Evolutionary conservation across 179 eudicot genomes (phyloP), one percentile per base, ranked within the genome.

Genomic region (Gypsophila paniculata): DNA sequence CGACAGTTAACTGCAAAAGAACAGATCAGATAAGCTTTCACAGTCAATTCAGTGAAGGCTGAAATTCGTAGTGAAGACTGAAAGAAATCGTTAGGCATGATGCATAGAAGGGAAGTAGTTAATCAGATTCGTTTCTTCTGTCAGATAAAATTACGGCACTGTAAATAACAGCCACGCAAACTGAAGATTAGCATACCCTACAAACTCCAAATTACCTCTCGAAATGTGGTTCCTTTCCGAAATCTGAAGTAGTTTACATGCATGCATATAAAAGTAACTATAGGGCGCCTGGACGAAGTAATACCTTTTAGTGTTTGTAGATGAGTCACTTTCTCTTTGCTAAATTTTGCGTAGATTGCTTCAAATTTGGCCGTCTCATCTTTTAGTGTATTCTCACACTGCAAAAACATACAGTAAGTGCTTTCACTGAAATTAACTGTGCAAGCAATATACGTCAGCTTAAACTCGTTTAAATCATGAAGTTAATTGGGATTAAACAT

Each of bases 361-460:
- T 89, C 89, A 70, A 91, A 89, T 81, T 87, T 94, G 72, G 68
- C 80, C 42, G 82, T 76, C 81, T 94, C 96, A 65, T 86, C 87
- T 87, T 94, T 91, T 68, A 94, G 58, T 49, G 82, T 72, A 79
- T 38, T 91, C 70, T 94, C 99, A 82, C 96, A 94, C 99, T 94
- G 85, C 74, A 48, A 53, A 29, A 25, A 12, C 46, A 29, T 48
- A 38, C n/a, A 34, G 59, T 0, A 17, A 64, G 13, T 52, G 52
- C 21, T 25, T 25, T 14, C 19, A 42, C 32, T 26, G 22, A 25
- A 72, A 23, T 59, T 23, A 42, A 29, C 65, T 6, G 53, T n/a
- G 51, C 62, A 70, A 58, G 58, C 29, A 53, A 8, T 38, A 14
- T n/a, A 36, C 23, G 23, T 2, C 9, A 49, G 38, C 22, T 10